A percentile compares a stretch with the other conserved stretches of the same genome.
Evolutionary conservation across 1,284 basidiomycete species (phyloP).

Genomic region (Cryptococcus hybrid): DNA sequence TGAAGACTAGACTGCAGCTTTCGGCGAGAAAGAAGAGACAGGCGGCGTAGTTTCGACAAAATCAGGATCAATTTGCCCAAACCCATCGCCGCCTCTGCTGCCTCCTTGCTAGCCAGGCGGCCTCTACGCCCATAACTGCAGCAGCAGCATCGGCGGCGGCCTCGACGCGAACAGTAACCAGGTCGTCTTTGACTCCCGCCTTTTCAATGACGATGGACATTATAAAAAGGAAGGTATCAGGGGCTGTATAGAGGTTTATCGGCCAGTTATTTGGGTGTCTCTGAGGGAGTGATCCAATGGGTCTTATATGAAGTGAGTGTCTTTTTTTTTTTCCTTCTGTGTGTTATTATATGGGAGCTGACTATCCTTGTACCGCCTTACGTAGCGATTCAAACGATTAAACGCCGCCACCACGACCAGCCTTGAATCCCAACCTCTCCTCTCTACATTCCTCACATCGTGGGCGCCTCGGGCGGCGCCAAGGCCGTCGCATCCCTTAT

Average conservation of each 20-base stretch:
- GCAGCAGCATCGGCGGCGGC: slow-evolving; percentile 3
- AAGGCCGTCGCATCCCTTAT: slow-evolving; percentile 91
- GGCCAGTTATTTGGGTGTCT: slow-evolving; percentile 93
- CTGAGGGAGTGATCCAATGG: slow-evolving; percentile 98
- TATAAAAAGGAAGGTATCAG: slow-evolving; percentile 74
- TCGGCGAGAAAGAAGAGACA: slow-evolving; percentile 24
- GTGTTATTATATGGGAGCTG: too few relatives aligned
- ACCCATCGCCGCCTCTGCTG: slow-evolving; percentile 29
- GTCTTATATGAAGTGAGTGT: slow-evolving; percentile 74
- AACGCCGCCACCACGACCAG: slow-evolving; percentile 17
- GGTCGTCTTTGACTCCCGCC: slow-evolving; percentile 18
- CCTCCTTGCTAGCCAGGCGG: slow-evolving; percentile 17
- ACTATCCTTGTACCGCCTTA: neutral
- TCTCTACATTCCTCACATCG: slow-evolving; percentile 62
- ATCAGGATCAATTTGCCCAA: slow-evolving; percentile 12
- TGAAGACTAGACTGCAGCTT: slow-evolving; percentile 89
- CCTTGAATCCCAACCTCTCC: slow-evolving; percentile 63
- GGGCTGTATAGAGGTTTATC: slow-evolving; percentile 46
- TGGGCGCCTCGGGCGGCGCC: slow-evolving; percentile 87
- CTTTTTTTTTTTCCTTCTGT: neutral
- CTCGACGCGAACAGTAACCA: slow-evolving; percentile 15
- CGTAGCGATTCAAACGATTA: slow-evolving; percentile 41
- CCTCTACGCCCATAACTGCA: neutral
- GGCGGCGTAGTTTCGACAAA: slow-evolving; percentile 2
- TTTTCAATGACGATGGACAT: slow-evolving; percentile 66